Evolutionary conservation across 805 yeast species (phyloP).

Genomic region (Candida qinlingensis): DNA sequence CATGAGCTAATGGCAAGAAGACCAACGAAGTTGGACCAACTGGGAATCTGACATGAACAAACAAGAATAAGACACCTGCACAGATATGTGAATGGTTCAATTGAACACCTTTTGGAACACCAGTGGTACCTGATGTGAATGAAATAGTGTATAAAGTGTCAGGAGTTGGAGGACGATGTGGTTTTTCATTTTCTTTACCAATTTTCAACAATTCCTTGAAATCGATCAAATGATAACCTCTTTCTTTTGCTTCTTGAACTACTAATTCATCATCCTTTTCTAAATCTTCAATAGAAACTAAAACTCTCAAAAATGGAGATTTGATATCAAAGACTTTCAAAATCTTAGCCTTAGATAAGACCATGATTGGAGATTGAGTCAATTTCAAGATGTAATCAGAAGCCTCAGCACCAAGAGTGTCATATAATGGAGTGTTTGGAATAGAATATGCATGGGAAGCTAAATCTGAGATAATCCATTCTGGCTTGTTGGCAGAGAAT

Average conservation of each 20-base stretch:
- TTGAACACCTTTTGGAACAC: conserved; percentile 68
- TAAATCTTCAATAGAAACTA: conserved; percentile 53
- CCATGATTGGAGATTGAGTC: conserved; percentile 58
- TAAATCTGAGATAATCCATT: conserved; percentile 67
- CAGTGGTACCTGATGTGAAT: conserved; percentile 75
- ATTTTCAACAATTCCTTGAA: conserved; percentile 32
- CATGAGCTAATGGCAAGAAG: conserved; percentile 57
- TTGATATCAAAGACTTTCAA: conserved; percentile 41
- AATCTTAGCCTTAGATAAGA: conserved; percentile 49
- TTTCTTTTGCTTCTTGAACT: conserved; percentile 26
- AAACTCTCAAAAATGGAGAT: conserved; percentile 40
- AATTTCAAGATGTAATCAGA: conserved; percentile 56
- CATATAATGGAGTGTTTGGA: conserved; percentile 50
- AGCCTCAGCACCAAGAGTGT: conserved; percentile 54
- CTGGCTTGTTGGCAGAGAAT: conserved; percentile 53
- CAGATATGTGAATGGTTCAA: conserved; percentile 46
- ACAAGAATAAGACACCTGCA: conserved; percentile 42
- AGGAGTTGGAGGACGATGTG: conserved; percentile 43
- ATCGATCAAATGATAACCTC: conserved; percentile 28
- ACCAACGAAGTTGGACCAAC: conserved; percentile 28
- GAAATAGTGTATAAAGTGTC: conserved; percentile 55
- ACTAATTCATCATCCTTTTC: conserved; percentile 26
- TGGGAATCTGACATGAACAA: conserved; percentile 30
- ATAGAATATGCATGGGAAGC: conserved; percentile 58
- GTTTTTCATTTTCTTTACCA: conserved; percentile 38